A percentile compares a stretch with the other conserved stretches of the same genome.
Evolutionary conservation across 345 rosid genomes (phyloP).

Genomic region (Heritiera fomes): DNA sequence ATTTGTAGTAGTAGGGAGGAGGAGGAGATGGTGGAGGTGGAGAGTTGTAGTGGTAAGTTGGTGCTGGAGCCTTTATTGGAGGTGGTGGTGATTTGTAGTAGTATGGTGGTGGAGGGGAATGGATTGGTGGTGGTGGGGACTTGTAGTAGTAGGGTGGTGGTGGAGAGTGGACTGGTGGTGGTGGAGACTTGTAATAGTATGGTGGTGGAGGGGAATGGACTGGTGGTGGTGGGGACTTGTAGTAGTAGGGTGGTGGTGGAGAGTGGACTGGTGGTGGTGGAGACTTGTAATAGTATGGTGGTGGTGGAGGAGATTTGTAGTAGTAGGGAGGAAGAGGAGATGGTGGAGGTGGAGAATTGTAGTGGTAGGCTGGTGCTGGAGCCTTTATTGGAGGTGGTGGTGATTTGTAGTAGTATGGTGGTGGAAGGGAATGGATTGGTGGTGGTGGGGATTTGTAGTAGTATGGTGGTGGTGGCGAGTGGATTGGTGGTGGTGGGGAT

Average conservation of each 20-base stretch:
- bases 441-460: conserved; percentile 38
- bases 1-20: conserved; percentile 29
- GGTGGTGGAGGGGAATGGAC: neutral
- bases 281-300: conserved; percentile 12
- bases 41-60: conserved; percentile 29
- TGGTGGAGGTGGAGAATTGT: conserved; percentile 53
- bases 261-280: conserved; percentile 19
- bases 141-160: conserved; percentile 35
- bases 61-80: neutral
- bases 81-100: conserved; percentile 24
- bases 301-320: conserved; percentile 42
- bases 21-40: conserved; percentile 37
- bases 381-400: conserved; percentile 39
- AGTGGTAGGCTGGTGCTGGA: conserved; percentile 24
- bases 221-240: conserved; percentile 18
- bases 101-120: conserved; percentile 14
- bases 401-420: conserved; percentile 31
- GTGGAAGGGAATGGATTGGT: conserved; percentile 15
- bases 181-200: conserved; percentile 22
- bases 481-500: conserved; percentile 23
- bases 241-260: conserved; percentile 15
- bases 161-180: conserved; percentile 18
- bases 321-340: conserved; percentile 36
- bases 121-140: conserved; percentile 14
- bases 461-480: conserved; percentile 12